Percentiles rank a stretch among this genome's conserved stretches.
phyloP scores from a whole-genome alignment of 768 basidiomycete species.

The Gloeopeniophorella convolvens region DNA sequence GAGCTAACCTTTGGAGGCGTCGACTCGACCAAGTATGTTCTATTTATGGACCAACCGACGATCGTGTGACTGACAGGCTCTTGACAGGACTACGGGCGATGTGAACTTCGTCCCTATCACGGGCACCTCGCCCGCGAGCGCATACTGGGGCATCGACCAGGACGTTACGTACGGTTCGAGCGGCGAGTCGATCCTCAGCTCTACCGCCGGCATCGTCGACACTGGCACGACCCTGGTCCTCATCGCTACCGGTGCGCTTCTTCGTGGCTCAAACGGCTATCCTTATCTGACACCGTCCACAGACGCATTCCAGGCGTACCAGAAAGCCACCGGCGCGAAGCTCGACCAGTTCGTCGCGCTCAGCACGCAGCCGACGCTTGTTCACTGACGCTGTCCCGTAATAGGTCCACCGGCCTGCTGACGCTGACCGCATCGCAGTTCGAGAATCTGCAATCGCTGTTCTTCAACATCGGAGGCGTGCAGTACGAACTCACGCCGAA shows the following conservation, averaged over 20 bases:
- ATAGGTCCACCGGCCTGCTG: conserved; percentile 49
- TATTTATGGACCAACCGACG: conserved; percentile 1
- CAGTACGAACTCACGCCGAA: conserved; percentile 53
- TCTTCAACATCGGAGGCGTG: conserved; percentile 45
- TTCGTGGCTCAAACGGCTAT: too few species aligned
- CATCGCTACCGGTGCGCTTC: conserved; percentile 36
- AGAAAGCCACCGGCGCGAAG: conserved; percentile 45
- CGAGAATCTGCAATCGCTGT: conserved; percentile 40
- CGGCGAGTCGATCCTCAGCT: conserved; percentile 28
- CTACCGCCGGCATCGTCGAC: conserved; percentile 44
- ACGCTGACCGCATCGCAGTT: conserved; percentile 46
- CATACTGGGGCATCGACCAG: conserved; percentile 48
- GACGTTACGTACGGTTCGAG: conserved; percentile 31
- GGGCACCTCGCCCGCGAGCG: conserved; percentile 38
- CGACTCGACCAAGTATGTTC: conserved; percentile 38
- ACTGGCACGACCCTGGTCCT: conserved; percentile 49
- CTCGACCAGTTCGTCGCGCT: conserved; percentile 37
- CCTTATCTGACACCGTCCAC: conserved; percentile 5
- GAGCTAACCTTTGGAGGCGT: conserved; percentile 50
- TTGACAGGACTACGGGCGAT: conserved; percentile 27
- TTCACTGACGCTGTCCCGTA: too few species aligned
- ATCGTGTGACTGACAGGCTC: conserved; percentile 8
- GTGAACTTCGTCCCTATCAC: conserved; percentile 39
- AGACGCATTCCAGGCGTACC: conserved; percentile 52
- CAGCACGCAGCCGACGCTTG: not conserved